Evolutionary conservation across 805 yeast species (phyloP).

Genomic region (Priceomyces haplophilus): DNA sequence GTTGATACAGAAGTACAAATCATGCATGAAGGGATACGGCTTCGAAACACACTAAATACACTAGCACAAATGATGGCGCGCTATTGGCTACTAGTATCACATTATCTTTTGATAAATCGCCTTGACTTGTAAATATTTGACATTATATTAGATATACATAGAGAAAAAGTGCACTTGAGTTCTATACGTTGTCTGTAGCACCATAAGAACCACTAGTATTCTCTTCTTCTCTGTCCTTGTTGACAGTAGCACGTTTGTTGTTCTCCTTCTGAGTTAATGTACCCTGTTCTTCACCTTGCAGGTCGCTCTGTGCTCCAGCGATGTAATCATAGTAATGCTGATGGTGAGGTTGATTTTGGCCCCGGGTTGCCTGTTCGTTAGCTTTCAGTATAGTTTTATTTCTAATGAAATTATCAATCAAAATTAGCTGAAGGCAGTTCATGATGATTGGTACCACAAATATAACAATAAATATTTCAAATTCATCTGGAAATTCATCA

Average conservation of each 20-base stretch:
- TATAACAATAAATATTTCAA: constrained; percentile 86
- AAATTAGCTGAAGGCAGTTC: constrained; percentile 70
- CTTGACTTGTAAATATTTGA: background rate
- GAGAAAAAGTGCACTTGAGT: background rate
- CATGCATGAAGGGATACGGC: constrained; percentile 91
- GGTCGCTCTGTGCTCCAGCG: background rate
- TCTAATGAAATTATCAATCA: constrained; percentile 72
- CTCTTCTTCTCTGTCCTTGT: background rate
- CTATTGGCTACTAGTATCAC: background rate
- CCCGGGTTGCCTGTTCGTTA: constrained; percentile 19
- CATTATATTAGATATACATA: background rate
- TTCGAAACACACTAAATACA: constrained; percentile 44
- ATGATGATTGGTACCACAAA: constrained; percentile 72
- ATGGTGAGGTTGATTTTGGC: background rate
- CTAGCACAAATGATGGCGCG: background rate
- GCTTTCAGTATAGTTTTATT: constrained; percentile 41
- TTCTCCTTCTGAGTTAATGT: background rate
- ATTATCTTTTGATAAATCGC: background rate
- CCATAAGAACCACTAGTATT: constrained; percentile 1
- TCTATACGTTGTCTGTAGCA: constrained; percentile 2
- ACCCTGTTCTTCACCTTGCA: background rate
- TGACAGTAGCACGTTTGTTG: background rate
- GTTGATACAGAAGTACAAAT: constrained; percentile 68
- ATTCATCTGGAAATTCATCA: constrained; percentile 64
- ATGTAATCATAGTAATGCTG: background rate